Evolutionary conservation across 2,329 filamentous ascomycete species (phyloP).

Genomic region (Canariomyces notabilis): DNA sequence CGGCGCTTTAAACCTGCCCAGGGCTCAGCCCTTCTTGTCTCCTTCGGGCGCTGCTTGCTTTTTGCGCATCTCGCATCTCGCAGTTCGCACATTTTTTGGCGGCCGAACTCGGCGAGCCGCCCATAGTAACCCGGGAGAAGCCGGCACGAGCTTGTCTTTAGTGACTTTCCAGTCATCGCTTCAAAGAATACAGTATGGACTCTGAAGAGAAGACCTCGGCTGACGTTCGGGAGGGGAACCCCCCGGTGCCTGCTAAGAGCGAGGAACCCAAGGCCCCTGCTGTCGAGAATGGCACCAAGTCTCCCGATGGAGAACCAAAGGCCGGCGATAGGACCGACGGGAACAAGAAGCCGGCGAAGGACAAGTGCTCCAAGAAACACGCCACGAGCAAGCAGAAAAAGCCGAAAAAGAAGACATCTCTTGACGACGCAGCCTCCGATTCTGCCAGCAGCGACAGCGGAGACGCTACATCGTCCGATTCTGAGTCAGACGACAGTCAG

Average conservation of each 20-base stretch:
- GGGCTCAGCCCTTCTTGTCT: neutral
- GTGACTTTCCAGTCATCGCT: neutral
- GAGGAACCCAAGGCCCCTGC: slow-evolving; percentile 25
- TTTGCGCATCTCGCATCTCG: neutral
- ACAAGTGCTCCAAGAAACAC: slow-evolving; percentile 26
- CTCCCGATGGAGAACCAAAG: slow-evolving; percentile 23
- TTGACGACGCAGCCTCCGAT: slow-evolving; percentile 9
- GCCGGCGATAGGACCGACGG: slow-evolving; percentile 16
- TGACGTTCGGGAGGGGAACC: slow-evolving; percentile 23
- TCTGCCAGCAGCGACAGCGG: slow-evolving; percentile 18
- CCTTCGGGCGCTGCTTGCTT: neutral
- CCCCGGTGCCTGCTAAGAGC: slow-evolving; percentile 15
- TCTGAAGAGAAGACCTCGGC: slow-evolving; percentile 19
- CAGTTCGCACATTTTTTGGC: neutral
- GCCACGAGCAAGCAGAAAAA: slow-evolving; percentile 25
- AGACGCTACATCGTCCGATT: slow-evolving; percentile 23
- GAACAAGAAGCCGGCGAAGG: slow-evolving; percentile 26
- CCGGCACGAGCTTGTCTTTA: neutral
- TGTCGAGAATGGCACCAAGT: slow-evolving; percentile 20
- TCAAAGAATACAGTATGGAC: slow-evolving; percentile 20
- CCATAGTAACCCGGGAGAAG: neutral
- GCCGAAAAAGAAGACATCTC: slow-evolving; percentile 23
- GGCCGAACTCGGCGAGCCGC: neutral
- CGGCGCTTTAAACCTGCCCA: neutral
- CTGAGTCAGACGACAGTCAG: slow-evolving; percentile 25